phyloP scores from a whole-genome alignment of 2,329 filamentous ascomycete genomes.

The Diaporthe helianthi region DNA sequence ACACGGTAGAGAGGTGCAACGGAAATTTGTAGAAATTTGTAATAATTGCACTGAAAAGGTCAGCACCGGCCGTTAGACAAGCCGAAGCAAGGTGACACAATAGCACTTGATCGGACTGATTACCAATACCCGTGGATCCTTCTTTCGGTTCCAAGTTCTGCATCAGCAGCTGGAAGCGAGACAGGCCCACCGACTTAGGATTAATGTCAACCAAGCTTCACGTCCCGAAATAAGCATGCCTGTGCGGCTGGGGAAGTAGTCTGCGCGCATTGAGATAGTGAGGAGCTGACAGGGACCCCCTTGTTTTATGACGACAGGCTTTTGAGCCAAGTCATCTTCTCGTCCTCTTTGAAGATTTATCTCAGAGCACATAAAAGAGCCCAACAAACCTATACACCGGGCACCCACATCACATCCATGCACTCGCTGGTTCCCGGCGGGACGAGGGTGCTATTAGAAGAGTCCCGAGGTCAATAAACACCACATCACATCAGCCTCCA shows the following conservation, averaged over 20 bases:
- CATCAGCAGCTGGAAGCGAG: too few species aligned
- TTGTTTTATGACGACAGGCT: too few species aligned
- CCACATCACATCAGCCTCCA: slow-evolving; percentile 88
- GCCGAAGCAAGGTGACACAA: neutral
- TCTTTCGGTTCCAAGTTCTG: neutral
- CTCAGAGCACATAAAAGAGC: neutral
- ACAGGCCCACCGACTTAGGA: too few species aligned
- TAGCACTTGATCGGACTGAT: neutral
- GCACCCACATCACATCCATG: neutral
- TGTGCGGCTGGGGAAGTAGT: too few species aligned
- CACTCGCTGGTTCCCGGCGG: neutral
- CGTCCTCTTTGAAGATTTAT: neutral
- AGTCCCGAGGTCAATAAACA: slow-evolving; percentile 81
- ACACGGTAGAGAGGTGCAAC: neutral
- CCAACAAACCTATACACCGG: neutral
- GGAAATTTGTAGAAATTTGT: too few species aligned
- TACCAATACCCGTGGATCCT: neutral
- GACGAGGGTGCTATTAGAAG: slow-evolving; percentile 72
- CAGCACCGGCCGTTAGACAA: neutral
- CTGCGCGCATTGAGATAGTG: too few species aligned
- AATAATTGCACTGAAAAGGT: neutral
- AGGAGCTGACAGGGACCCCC: too few species aligned
- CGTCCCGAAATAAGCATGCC: too few species aligned
- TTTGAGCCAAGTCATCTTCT: neutral
- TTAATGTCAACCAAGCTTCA: too few species aligned